phyloP scores from a whole-genome alignment of 1,284 basidiomycete genomes.

The Trichosporon ovoides region DNA sequence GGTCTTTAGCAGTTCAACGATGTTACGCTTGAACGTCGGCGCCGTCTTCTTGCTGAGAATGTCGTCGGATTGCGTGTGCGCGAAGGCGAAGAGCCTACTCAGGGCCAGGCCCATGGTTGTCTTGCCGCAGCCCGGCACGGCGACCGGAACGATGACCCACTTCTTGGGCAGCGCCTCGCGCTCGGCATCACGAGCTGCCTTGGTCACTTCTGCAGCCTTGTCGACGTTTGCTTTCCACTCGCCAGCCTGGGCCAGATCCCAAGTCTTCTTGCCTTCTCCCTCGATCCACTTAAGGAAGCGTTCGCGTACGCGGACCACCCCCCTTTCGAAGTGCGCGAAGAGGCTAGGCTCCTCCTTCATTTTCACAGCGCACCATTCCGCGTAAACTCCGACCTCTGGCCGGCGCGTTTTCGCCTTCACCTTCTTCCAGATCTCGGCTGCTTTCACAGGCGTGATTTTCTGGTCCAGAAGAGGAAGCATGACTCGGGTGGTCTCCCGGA shows the following conservation, averaged over 20 bases:
- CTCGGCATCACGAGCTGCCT: slow-evolving; percentile 19
- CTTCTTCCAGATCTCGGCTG: slow-evolving; percentile 37
- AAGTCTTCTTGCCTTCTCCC: slow-evolving; percentile 52
- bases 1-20: slow-evolving; percentile 58
- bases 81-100: slow-evolving; percentile 69
- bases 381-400: slow-evolving; percentile 49
- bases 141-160: slow-evolving; percentile 80
- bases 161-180: slow-evolving; percentile 55
- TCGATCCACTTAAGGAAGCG: slow-evolving; percentile 68
- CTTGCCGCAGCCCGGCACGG: slow-evolving; percentile 94
- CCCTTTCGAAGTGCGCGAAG: slow-evolving; percentile 63
- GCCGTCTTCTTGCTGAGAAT: slow-evolving; percentile 73
- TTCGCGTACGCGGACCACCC: slow-evolving; percentile 78
- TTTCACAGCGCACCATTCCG: slow-evolving; percentile 53
- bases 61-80: slow-evolving; percentile 89
- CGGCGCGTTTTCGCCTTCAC: slow-evolving; percentile 40
- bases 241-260: slow-evolving; percentile 50
- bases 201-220: slow-evolving; percentile 17
- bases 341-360: slow-evolving; percentile 59
- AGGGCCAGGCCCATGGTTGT: slow-evolving; percentile 80
- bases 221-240: slow-evolving; percentile 25
- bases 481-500: slow-evolving; percentile 85
- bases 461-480: slow-evolving; percentile 54
- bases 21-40: slow-evolving; percentile 70
- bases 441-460: slow-evolving; percentile 14